phyloP scores from a whole-genome alignment of 805 yeast species.

The Metschnikowia borealis region DNA sequence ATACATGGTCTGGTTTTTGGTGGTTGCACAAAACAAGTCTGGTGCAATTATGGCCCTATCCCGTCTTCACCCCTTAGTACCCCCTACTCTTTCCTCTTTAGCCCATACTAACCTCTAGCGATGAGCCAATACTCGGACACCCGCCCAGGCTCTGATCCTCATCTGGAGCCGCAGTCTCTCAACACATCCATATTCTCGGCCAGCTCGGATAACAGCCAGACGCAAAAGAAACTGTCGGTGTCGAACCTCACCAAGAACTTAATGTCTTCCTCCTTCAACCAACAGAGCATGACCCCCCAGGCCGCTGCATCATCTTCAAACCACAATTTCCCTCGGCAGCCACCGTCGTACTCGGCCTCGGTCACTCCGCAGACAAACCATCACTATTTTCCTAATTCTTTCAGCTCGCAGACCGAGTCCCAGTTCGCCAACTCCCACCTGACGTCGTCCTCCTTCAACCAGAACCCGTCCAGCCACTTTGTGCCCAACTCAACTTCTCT shows the following conservation, averaged over 20 bases:
- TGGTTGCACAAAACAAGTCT: neutral
- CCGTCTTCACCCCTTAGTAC: too few relatives aligned
- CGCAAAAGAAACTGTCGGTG: conserved; percentile 16
- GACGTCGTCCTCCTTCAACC: conserved; percentile 11
- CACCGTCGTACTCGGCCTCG: conserved; percentile 19
- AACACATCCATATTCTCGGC: conserved; percentile 3
- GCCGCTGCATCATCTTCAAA: conserved; percentile 8
- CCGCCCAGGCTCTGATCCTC: conserved; percentile 9
- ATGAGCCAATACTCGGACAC: conserved; percentile 12
- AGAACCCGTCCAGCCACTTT: conserved; percentile 3
- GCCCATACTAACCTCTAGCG: conserved; percentile 4
- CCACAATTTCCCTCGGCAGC: conserved; percentile 12
- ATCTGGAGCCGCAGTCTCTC: conserved; percentile 5
- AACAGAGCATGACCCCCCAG: neutral
- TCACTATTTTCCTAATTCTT: conserved; percentile 6
- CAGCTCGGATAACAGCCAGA: conserved; percentile 3
- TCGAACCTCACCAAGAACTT: conserved; percentile 35
- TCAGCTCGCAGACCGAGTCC: conserved; percentile 9
- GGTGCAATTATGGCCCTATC: neutral
- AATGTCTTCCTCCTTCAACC: conserved; percentile 19
- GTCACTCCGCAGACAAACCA: conserved; percentile 10
- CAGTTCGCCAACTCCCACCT: conserved; percentile 10
- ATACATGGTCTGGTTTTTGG: too few relatives aligned
- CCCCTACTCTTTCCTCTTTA: neutral
- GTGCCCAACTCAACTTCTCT: conserved; percentile 8